Base-by-base conservation (phyloP, 768 basidiomycete species). In the Suillus bovinus region DNA sequence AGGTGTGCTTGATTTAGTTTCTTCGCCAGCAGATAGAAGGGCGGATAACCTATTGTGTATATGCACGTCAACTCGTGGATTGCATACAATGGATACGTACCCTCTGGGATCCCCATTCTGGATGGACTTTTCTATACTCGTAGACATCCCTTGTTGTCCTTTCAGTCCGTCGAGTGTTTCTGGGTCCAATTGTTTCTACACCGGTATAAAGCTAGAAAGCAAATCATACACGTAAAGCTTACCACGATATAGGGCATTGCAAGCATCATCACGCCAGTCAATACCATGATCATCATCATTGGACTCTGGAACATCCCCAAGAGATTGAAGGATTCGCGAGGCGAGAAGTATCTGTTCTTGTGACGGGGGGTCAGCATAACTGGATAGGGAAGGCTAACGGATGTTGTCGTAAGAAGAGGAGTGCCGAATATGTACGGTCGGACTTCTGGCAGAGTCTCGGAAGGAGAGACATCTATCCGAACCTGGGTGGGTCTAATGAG, bases 221-320 rank as follows among this genome's bases (percentile, higher is more conserved):
- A 54, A 13, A 11, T 6, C 1, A 50, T 13, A 22, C 24, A 4
- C 17, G 46, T 16, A 11, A 47, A 20, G 61, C 78, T 54, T 69
- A 91, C 91, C 82, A 89, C 88, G 59, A 93, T 73, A 69, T 89
- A 91, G 5, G 91, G 91, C 84, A 85, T 87, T 27, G 80, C 83
- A 31, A 93, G 73, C 77, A 90, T 82, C 83, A 91, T 83, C 56
- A 75, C 77, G 41, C 82, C 91, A 50, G 82, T 88, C 65, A 82
- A 74, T 34, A 85, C 80, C 86, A 91, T 89, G 72, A 93, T 81
- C 62, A 94, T 75, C 81, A 90, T 89, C 91, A 94, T 93, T 8
- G 91, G 91, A 70, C 86, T 94, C 61, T 87, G 84, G 69, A 94
- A 78, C 89, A 94, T 92, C 58, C 79, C 84, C 61, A 89, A 60